A percentile compares a stretch with the other conserved stretches of the same genome.
Evolutionary conservation across 352 stramenopile species (phyloP).

Genomic region (Aphanomyces astaci): DNA sequence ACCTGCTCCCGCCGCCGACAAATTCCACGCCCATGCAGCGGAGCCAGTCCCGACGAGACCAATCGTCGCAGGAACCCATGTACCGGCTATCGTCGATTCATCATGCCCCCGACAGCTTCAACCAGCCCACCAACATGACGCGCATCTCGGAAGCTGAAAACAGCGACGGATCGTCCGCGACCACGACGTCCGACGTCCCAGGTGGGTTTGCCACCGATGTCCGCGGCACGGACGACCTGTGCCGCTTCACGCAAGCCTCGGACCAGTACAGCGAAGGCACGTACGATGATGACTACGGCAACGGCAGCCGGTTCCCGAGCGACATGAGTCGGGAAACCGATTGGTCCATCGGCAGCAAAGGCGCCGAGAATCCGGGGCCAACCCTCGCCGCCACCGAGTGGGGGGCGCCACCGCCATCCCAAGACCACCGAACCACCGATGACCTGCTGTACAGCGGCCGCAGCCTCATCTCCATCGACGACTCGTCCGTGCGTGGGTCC

Average conservation of each 20-base stretch:
- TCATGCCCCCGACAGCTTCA: background rate
- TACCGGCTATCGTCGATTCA: background rate
- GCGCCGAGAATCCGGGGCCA: no score
- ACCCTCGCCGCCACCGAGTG: background rate
- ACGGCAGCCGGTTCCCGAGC: background rate
- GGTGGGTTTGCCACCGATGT: background rate
- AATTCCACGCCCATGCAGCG: background rate
- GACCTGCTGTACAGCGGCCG: background rate
- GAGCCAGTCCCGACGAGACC: background rate
- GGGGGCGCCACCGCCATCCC: background rate
- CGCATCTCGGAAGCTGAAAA: slow-evolving; percentile 10
- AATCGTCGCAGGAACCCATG: background rate
- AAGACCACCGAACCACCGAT: background rate
- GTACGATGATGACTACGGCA: background rate
- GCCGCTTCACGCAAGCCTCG: background rate
- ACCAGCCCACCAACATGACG: background rate
- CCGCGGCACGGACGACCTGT: background rate
- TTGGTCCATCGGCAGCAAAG: background rate
- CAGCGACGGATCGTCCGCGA: background rate
- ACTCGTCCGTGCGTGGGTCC: background rate
- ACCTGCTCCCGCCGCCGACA: background rate
- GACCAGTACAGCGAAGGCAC: background rate
- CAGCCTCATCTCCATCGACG: slow-evolving; percentile 8
- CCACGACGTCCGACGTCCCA: background rate
- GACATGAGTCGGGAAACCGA: background rate